phyloP scores from a whole-genome alignment of 2,329 filamentous ascomycete species.

The Dactylellina sp. region DNA sequence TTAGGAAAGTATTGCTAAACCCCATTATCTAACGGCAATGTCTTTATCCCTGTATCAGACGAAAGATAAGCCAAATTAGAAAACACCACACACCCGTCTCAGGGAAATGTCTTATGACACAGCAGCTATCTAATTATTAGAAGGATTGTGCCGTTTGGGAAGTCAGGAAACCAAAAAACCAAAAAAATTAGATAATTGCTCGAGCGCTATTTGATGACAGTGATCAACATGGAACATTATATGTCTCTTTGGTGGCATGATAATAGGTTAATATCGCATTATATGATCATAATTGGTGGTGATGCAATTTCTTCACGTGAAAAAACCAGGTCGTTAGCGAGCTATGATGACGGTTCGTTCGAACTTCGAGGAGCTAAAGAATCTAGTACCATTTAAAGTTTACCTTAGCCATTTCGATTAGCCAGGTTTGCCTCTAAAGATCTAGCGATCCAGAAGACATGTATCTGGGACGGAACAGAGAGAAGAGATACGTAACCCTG shows the following conservation, averaged over 20 bases:
- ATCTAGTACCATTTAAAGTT: no score
- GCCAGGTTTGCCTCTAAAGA: conserved; percentile 1
- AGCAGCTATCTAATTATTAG: not conserved
- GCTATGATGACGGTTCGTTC: no score
- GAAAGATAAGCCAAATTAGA: conserved; percentile 25
- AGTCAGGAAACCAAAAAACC: conserved; percentile 6
- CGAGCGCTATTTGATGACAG: not conserved
- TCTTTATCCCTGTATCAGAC: conserved; percentile 1
- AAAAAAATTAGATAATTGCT: no score
- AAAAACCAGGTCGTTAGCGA: no score
- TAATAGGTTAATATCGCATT: no score
- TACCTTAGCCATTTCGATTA: not conserved
- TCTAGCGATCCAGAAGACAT: conserved; percentile 14
- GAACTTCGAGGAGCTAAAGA: no score
- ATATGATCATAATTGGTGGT: no score
- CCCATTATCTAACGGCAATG: conserved; percentile 24
- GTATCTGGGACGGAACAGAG: conserved; percentile 2
- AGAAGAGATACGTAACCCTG: not conserved
- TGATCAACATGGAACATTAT: no score
- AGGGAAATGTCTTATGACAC: conserved; percentile 6
- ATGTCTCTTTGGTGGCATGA: no score
- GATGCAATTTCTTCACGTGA: no score
- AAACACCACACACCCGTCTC: not conserved
- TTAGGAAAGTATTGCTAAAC: conserved; percentile 7
- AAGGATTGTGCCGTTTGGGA: conserved; percentile 23